phyloP scores from a whole-genome alignment of 2,329 filamentous ascomycete genomes.

The Hymenotorrendiella dingleyae region DNA sequence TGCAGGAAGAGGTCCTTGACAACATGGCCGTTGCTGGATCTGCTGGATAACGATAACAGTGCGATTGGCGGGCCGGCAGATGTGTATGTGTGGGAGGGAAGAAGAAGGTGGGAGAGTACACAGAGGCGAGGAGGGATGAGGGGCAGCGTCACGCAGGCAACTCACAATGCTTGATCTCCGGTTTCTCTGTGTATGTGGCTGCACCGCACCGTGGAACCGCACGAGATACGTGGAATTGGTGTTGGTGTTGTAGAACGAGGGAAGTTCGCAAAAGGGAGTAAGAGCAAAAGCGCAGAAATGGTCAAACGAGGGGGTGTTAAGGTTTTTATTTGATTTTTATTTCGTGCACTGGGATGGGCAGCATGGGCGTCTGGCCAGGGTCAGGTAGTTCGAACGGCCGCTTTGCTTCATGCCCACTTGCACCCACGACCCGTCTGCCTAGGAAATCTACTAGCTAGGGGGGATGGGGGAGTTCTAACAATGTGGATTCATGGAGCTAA shows the following conservation, averaged over 20 bases:
- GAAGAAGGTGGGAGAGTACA: too few species aligned
- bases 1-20: constrained; percentile 13
- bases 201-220: neutral
- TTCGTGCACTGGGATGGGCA: too few species aligned
- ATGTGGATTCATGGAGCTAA: constrained; percentile 2
- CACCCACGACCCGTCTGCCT: neutral
- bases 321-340: constrained; percentile 6
- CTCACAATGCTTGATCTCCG: constrained; percentile 3
- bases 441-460: neutral
- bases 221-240: neutral
- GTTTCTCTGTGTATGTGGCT: neutral
- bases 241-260: constrained; percentile 7
- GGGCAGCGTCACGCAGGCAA: constrained; percentile 4
- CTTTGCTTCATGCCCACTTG: too few species aligned
- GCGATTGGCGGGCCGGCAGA: constrained; percentile 17
- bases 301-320: neutral
- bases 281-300: neutral
- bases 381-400: too few species aligned
- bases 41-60: constrained; percentile 15
- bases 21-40: constrained; percentile 9
- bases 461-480: too few species aligned
- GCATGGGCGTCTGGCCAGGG: too few species aligned
- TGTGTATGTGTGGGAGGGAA: neutral
- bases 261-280: constrained; percentile 4
- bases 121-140: neutral